Conservation (phyloP, 2,329 filamentous ascomycete genomes). For the Leptographium flavum region DNA sequence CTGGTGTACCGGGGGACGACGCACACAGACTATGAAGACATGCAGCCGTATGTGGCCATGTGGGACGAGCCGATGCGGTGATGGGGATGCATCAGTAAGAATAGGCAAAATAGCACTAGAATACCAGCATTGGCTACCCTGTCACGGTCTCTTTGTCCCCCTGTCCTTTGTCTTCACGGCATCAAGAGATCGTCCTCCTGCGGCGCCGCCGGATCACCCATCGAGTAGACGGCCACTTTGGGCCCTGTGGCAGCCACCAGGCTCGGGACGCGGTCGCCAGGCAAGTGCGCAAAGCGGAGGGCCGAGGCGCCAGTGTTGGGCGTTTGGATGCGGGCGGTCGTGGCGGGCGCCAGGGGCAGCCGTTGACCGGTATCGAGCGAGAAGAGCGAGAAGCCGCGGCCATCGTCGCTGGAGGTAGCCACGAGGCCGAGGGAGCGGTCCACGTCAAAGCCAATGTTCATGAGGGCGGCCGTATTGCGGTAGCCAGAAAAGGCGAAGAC, state of each 20-base stretch:
- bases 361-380: constrained; percentile 30
- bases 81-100: too few relatives aligned
- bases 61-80: too few relatives aligned
- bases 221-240: constrained; percentile 28
- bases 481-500: constrained; percentile 35
- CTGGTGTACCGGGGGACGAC: too few relatives aligned
- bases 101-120: too few relatives aligned
- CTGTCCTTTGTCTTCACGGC: background rate
- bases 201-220: constrained; percentile 16
- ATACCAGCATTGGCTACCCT: background rate
- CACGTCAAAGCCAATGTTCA: constrained; percentile 31
- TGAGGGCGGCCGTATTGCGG: constrained; percentile 26
- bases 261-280: constrained; percentile 28
- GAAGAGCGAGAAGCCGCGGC: constrained; percentile 32
- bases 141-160: background rate
- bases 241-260: constrained; percentile 29
- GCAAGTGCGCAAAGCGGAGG: constrained; percentile 31
- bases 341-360: constrained; percentile 13
- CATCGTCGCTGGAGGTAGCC: constrained; percentile 26
- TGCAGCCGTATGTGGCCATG: too few relatives aligned
- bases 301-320: background rate
- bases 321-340: background rate
- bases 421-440: constrained; percentile 34
- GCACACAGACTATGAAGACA: too few relatives aligned
- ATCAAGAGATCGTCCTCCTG: background rate